Evolutionary conservation across 2,329 filamentous ascomycete species (phyloP), one percentile per base, ranked within the genome.

Genomic region (Colletotrichum sp.): DNA sequence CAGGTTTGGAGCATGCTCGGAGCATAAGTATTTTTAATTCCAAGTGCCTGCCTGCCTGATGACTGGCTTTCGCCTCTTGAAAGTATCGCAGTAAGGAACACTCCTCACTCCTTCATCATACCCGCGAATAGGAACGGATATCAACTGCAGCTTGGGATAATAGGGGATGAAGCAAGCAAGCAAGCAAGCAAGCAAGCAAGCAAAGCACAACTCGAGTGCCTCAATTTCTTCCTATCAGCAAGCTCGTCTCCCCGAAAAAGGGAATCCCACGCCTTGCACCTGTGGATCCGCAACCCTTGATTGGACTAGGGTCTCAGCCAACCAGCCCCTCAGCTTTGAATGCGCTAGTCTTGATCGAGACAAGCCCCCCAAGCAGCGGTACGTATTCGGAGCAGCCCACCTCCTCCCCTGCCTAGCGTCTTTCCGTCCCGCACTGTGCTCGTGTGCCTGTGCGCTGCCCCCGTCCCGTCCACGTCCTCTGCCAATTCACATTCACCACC

Each of bases 141-240:
- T 28, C 52, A 9, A 8, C 52, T 25, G 12, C n/a, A 52, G 43
- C 43, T 52, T 15, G 43, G 43, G 43, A 52, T 25, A 52, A 52
- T 52, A 52, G 43, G 43, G 43, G 43, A 52, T 52, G 43, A 52
- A 52, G 43, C 43, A 52, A 52, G 39, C 39, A 43, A n/a, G 39
- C 9, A 43, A n/a, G n/a, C n/a, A n/a, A n/a, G 8, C 32, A 6
- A 28, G 30, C 16, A 30, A 48, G 27, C 13, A 27, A 55, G 39
- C 55, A 22, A 28, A 55, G 39, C 55, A 22, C 25, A 48, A 25
- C 13, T 27, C 52, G 15, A 4, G 3, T 39, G 12, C 65, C 74
- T 43, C 28, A 27, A 36, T 76, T 70, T 34, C 70, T 70, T 48
- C 71, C 71, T 76, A 75, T 75, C 73, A 75, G 55, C 70, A 56